Evolutionary conservation across 2,329 filamentous ascomycete genomes (phyloP).

Genomic region (Aspergillus pseudoviridinutans): DNA sequence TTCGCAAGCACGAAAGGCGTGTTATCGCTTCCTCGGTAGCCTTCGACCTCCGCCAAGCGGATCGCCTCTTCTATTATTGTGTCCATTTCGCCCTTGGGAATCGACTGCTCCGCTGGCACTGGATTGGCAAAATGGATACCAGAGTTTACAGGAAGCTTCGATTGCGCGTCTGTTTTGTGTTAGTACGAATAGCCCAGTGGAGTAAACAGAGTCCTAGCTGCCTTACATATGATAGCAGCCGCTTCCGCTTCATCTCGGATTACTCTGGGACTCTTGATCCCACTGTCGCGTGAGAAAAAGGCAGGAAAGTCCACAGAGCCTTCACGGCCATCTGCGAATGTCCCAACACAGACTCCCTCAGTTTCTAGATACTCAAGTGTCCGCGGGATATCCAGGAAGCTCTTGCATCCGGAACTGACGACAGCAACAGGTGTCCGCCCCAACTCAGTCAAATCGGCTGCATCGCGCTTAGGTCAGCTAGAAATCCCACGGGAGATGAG

Average conservation of each 20-base stretch:
- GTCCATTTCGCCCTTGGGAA: constrained; percentile 69
- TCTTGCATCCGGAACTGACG: constrained; percentile 87
- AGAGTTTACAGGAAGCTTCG: constrained; percentile 66
- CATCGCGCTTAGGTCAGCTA: constrained; percentile 1
- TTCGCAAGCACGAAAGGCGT: constrained; percentile 78
- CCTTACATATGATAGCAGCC: constrained; percentile 74
- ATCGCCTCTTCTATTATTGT: constrained; percentile 65
- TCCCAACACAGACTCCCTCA: constrained; percentile 72
- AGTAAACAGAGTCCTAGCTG: not conserved
- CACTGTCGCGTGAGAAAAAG: constrained; percentile 89
- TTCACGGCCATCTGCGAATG: constrained; percentile 77
- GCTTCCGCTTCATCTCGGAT: constrained; percentile 75
- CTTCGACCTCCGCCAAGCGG: constrained; percentile 59
- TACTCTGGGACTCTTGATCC: constrained; percentile 70
- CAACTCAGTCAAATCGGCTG: constrained; percentile 86
- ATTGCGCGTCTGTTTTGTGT: constrained; percentile 60
- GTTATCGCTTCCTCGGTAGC: constrained; percentile 69
- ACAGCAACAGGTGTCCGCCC: constrained; percentile 86
- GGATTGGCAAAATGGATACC: constrained; percentile 89
- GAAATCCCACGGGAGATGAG: not conserved
- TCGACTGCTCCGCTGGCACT: constrained; percentile 65
- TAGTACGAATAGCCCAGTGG: constrained; percentile 1
- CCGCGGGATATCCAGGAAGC: constrained; percentile 85
- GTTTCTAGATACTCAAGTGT: constrained; percentile 79
- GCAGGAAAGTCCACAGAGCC: constrained; percentile 80